A percentile compares a stretch with the other conserved stretches of the same genome.
These are phyloP conservation scores for Fusarium musae DNA, from an alignment of 2,329 filamentous ascomycete species.

Conservation along the genomic window DNA sequence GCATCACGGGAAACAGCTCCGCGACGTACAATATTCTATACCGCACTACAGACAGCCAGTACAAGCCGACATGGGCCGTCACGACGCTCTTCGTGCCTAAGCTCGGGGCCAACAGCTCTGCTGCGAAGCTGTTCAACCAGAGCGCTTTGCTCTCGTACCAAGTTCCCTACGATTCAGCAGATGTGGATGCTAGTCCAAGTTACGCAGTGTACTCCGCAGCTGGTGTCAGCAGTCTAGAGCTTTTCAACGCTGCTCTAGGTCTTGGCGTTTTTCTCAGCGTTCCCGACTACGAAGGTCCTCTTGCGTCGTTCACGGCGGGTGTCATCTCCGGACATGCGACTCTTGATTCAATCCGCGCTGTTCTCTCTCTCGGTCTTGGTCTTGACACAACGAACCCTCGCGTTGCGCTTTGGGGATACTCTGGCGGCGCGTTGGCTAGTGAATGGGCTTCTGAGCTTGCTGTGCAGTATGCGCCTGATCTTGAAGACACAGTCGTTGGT, in stretches of 20 bases:
- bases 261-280: slow-evolving; percentile 50
- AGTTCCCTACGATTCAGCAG: slow-evolving; percentile 38
- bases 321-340: slow-evolving; percentile 56
- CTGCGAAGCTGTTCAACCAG: slow-evolving; percentile 20
- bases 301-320: slow-evolving; percentile 57
- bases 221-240: neutral
- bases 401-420: slow-evolving; percentile 65
- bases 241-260: slow-evolving; percentile 17
- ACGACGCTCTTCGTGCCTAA: slow-evolving; percentile 38
- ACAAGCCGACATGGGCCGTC: slow-evolving; percentile 40
- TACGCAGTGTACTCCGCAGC: slow-evolving; percentile 19
- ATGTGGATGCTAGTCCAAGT: slow-evolving; percentile 39
- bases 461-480: slow-evolving; percentile 62
- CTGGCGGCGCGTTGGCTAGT: slow-evolving; percentile 62
- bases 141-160: slow-evolving; percentile 39
- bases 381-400: slow-evolving; percentile 36
- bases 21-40: slow-evolving; percentile 40
- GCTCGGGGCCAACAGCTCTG: slow-evolving; percentile 25
- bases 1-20: slow-evolving; percentile 34
- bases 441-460: slow-evolving; percentile 65
- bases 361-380: slow-evolving; percentile 50
- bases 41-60: slow-evolving; percentile 42
- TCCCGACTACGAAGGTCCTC: slow-evolving; percentile 59
- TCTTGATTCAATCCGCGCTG: slow-evolving; percentile 58
- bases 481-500: slow-evolving; percentile 55